Conservation (phyloP, 2,329 filamentous ascomycete species). For the Cryphonectria radicalis region DNA sequence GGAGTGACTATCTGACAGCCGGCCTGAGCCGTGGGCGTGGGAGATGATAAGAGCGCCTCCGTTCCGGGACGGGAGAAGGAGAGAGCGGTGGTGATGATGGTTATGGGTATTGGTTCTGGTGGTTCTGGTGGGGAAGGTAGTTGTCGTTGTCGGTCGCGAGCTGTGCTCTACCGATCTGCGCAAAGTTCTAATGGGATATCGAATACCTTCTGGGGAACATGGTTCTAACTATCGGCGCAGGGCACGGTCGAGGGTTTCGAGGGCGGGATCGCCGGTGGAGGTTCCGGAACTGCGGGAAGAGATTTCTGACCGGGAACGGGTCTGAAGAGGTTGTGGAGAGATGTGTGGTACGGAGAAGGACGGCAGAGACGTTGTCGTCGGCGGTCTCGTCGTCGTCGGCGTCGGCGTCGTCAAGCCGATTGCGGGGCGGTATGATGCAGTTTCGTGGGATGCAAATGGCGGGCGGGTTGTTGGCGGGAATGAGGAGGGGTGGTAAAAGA, state of each 20-base stretch:
- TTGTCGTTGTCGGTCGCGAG: background rate
- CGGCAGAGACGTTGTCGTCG: background rate
- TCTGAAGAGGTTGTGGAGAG: background rate
- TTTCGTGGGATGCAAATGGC: background rate
- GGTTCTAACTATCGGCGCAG: background rate
- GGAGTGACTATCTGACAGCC: background rate
- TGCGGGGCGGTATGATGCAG: background rate
- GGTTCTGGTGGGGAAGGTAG: background rate
- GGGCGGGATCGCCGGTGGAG: background rate
- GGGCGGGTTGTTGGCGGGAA: conserved; percentile 5
- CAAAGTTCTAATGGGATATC: background rate
- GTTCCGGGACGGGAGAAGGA: background rate
- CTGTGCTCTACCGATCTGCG: background rate
- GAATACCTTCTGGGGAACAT: background rate
- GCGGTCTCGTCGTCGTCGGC: background rate
- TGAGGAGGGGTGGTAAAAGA: background rate
- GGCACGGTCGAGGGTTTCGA: background rate
- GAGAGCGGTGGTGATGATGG: background rate
- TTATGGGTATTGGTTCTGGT: too few relatives aligned
- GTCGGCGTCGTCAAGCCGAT: background rate
- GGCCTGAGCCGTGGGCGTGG: background rate
- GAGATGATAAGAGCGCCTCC: background rate
- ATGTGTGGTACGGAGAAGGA: background rate
- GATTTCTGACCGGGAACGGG: background rate
- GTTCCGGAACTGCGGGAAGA: background rate